Evolutionary conservation across 805 yeast species (phyloP), one percentile per base, ranked within the genome.

Genomic region (Nakazawaea anatomiae): DNA sequence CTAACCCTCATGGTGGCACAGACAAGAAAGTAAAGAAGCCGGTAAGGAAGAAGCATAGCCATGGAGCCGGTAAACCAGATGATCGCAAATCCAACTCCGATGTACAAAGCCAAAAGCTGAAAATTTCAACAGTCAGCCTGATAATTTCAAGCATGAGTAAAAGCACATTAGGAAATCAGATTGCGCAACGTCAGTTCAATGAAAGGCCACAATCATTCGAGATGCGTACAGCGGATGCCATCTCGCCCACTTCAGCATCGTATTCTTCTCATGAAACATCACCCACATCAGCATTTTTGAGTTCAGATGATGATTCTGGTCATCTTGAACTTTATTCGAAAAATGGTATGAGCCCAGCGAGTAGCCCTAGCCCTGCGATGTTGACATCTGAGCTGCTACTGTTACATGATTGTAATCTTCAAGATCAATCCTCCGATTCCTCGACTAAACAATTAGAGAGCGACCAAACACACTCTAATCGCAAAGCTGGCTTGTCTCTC

Each of bases 361-460:
- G 36, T 34, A 12, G 36, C 12, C 12, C 44, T 18, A 6, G 39
- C 6, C 29, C 50, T 14, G 29, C 39, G 7, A 44, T 30, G 43
- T 55, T 60, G 8, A 58, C 63, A 1, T 32, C 48, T 38, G 60
- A 54, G 14, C 59, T 61, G n/a, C 51, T 60, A 28, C 47, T 51
- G 27, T 25, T 28, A 18, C 62, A 58, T 45, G 52, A 57, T 34
- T 51, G 50, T 29, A 39, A 25, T 7, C 36, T 36, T 38, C 35
- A n/a, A 25, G 53, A 57, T 38, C 40, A 38, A 11, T 38, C 40
- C 7, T 12, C 40, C 8, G 40, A 38, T 11, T 11, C 18, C n/a
- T 38, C 40, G 2, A 38, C 14, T 18, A 38, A 38, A 18, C 25
- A 18, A 3, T 18, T 18, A 18, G 25, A 18, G 3, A 18, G 25